Percentiles rank a stretch among this genome's conserved stretches.
These are phyloP conservation scores for Murraya paniculata DNA, from an alignment of 345 rosid species.

Conservation along the genomic window DNA sequence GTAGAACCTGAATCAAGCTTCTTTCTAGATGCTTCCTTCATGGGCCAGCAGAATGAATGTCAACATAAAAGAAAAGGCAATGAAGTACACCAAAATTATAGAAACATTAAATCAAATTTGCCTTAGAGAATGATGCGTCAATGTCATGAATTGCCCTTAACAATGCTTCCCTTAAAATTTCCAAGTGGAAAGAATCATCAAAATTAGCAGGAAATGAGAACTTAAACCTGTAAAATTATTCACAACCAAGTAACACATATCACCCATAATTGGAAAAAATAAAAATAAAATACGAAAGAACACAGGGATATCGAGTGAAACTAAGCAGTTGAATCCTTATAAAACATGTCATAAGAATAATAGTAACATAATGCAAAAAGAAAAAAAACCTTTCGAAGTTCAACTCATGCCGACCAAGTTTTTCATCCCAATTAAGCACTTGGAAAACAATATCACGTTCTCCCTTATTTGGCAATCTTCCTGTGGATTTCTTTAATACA, in stretches of 20 bases:
- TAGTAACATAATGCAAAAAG: neutral
- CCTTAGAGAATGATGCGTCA: conserved; percentile 84
- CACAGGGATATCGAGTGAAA: neutral
- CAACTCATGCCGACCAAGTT: conserved; percentile 39
- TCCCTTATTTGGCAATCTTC: conserved; percentile 42
- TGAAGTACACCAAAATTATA: neutral
- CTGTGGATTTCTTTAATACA: conserved; percentile 40
- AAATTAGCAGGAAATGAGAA: conserved; percentile 42
- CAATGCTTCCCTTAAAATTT: conserved; percentile 82
- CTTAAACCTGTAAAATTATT: conserved; percentile 48
- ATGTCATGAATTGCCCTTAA: conserved; percentile 84
- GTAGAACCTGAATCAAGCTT: conserved; percentile 76
- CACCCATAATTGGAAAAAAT: neutral
- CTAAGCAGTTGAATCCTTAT: neutral
- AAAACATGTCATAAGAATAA: neutral
- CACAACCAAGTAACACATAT: neutral
- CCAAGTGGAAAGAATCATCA: conserved; percentile 71
- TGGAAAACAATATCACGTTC: conserved; percentile 46
- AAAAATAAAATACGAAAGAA: neutral
- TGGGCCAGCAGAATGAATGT: conserved; percentile 18
- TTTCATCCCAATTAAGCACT: conserved; percentile 46
- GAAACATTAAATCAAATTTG: conserved; percentile 19
- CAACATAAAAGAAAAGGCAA: conserved; percentile 6
- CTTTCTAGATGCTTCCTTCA: conserved; percentile 69
- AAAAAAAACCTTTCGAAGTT: conserved; percentile 49